A percentile compares a stretch with the other conserved stretches of the same genome.
Conservation (phyloP, 2,329 filamentous ascomycete genomes). For the Apiospora marii region DNA sequence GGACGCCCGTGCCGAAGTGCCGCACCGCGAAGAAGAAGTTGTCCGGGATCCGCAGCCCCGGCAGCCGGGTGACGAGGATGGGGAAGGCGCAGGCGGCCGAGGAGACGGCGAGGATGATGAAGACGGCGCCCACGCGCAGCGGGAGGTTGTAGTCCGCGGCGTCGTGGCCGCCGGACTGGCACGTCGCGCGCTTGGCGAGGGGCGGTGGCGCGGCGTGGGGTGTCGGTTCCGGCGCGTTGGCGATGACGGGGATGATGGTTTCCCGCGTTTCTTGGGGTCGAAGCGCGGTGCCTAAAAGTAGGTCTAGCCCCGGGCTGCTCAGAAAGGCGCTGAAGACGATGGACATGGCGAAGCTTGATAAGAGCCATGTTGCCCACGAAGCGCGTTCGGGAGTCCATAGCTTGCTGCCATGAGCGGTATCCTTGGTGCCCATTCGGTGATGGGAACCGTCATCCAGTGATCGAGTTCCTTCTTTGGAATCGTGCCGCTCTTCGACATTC, state of each 20-base stretch:
- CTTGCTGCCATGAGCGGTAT: not conserved
- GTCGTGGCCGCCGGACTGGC: not conserved
- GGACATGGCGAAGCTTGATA: conserved; percentile 14
- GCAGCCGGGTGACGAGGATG: conserved; percentile 60
- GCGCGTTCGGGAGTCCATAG: conserved; percentile 2
- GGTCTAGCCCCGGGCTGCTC: too few relatives aligned
- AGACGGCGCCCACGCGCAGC: conserved; percentile 63
- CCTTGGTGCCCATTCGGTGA: too few relatives aligned
- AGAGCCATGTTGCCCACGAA: not conserved
- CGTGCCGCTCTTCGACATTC: not conserved
- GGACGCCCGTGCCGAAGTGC: conserved; percentile 67
- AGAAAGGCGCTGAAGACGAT: not conserved
- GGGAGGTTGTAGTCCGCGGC: conserved; percentile 3
- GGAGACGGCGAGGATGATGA: conserved; percentile 57
- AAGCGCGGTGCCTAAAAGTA: not conserved
- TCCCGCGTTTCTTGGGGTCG: not conserved
- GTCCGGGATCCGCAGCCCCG: conserved; percentile 60
- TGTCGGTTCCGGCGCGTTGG: not conserved
- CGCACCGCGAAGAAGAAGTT: conserved; percentile 64
- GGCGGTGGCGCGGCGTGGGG: not conserved
- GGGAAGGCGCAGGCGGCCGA: conserved; percentile 61
- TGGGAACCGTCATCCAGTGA: not conserved
- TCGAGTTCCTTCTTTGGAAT: not conserved
- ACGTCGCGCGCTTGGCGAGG: not conserved
- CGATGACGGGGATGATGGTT: not conserved